phyloP scores from a whole-genome alignment of 257 asterid genomes.

The Hygrophila difformis region DNA sequence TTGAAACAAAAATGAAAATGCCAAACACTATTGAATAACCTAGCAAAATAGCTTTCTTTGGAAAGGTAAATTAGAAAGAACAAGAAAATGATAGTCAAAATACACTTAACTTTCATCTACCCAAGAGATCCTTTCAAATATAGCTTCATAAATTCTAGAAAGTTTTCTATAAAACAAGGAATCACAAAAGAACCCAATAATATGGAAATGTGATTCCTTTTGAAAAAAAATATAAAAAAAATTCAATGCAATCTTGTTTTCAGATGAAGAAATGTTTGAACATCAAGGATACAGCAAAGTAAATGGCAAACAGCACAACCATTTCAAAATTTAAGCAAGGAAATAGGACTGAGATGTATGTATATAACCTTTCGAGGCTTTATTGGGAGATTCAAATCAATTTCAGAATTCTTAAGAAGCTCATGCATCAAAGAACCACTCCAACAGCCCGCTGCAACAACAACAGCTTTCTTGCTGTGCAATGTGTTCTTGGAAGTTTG shows the following conservation, averaged over 20 bases:
- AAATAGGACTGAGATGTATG: slow-evolving; percentile 8
- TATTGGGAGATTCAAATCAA: slow-evolving; percentile 60
- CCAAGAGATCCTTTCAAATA: not conserved
- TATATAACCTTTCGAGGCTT: slow-evolving; percentile 84
- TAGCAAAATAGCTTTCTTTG: slow-evolving; percentile 1
- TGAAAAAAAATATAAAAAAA: no score
- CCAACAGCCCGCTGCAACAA: slow-evolving; percentile 95
- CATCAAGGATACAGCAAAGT: slow-evolving; percentile 3
- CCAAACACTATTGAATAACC: not conserved
- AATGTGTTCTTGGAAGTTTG: slow-evolving; percentile 66
- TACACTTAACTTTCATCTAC: no score
- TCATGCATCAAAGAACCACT: slow-evolving; percentile 71
- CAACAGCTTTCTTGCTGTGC: slow-evolving; percentile 61
- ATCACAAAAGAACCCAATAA: not conserved
- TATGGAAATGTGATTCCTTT: not conserved
- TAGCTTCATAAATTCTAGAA: not conserved
- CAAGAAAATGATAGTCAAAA: no score
- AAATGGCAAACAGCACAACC: slow-evolving; percentile 7
- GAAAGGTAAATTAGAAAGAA: not conserved
- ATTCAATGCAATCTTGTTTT: no score
- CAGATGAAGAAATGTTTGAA: not conserved
- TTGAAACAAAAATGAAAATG: not conserved
- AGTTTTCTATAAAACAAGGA: not conserved
- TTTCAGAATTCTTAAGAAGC: slow-evolving; percentile 36
- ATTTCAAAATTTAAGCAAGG: slow-evolving; percentile 5